Conservation (phyloP, 495 filamentous ascomycete species). For the Platismatia glauca region DNA sequence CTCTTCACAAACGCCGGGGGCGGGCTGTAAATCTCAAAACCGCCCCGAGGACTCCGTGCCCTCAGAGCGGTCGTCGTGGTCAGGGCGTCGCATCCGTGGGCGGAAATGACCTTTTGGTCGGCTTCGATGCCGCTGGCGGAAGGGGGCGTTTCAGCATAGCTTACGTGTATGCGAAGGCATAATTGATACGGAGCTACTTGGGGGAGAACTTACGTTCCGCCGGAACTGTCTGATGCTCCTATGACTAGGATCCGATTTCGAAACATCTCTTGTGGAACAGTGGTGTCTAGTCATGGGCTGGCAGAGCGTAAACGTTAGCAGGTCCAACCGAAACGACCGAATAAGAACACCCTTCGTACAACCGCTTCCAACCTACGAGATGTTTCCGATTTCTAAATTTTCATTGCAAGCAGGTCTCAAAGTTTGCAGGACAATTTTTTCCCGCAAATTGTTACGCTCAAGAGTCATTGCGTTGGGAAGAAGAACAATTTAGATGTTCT, state of each 20-base stretch:
- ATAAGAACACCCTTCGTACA: too few species aligned
- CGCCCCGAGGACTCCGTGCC: constrained; percentile 85
- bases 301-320: too few species aligned
- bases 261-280: constrained; percentile 15
- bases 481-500: too few species aligned
- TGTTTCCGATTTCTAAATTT: too few species aligned
- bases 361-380: too few species aligned
- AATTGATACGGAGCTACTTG: not conserved
- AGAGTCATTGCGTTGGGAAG: too few species aligned
- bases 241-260: constrained; percentile 61
- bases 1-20: constrained; percentile 70
- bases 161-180: not conserved
- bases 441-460: too few species aligned
- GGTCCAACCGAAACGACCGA: too few species aligned
- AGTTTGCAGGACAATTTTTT: too few species aligned
- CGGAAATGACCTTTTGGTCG: constrained; percentile 88
- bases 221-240: constrained; percentile 77
- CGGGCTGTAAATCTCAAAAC: constrained; percentile 67
- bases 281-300: too few species aligned
- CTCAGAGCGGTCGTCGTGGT: constrained; percentile 90
- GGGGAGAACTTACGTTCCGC: constrained; percentile 61
- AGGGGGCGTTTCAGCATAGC: constrained; percentile 2
- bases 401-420: too few species aligned
- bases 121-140: constrained; percentile 74
- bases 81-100: constrained; percentile 91